Evolutionary conservation across 495 filamentous ascomycete species (phyloP), one percentile per base, ranked within the genome.

Genomic region (Penicillium psychrofluorescens): DNA sequence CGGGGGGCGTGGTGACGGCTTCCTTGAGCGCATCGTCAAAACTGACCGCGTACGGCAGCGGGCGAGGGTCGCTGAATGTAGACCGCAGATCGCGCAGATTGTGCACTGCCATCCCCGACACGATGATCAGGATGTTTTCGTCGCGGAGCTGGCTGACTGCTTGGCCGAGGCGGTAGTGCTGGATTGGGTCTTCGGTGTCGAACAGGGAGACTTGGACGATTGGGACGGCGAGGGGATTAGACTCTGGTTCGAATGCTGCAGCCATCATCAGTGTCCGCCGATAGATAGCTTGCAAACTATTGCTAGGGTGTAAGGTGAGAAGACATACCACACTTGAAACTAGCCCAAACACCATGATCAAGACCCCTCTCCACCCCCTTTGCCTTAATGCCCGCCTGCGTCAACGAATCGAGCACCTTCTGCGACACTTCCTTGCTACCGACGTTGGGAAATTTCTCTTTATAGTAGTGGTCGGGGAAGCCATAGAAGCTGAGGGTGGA

Each of bases 31-130:
- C 88, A 33, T 84, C 75, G 62, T 92, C 86, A 49, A 95, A 95
- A 36, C 77, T 81, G 13, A 71, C 70, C n/a, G 74, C 70, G 59
- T 89, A 88, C n/a, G 79, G 79, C 55, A 83, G 33, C 2, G 78
- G 75, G 11, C 46, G 56, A 12, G 71, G 53, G n/a, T 68, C 61
- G 6, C 64, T 72, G 40, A 57, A 63, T 1, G 70, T 57, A 38
- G 66, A 66, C 9, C 70, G 68, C 47, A 84, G 15, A 51, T 89
- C 86, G n/a, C 80, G 73, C 32, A 90, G 71, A 56, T 92, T 92
- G 55, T 92, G 88, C 15, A 90, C 89, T 1, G 84, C 84, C 87
- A 91, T 90, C n/a, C 89, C 88, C 0, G 85, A 83, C 13, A 77
- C 76, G 35, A 95, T 80, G 38, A 94, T 80, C 29, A 86, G 67